Evolutionary conservation across 139 green algal genomes (phyloP).

Genomic region (Astrephomene gubernaculifera): DNA sequence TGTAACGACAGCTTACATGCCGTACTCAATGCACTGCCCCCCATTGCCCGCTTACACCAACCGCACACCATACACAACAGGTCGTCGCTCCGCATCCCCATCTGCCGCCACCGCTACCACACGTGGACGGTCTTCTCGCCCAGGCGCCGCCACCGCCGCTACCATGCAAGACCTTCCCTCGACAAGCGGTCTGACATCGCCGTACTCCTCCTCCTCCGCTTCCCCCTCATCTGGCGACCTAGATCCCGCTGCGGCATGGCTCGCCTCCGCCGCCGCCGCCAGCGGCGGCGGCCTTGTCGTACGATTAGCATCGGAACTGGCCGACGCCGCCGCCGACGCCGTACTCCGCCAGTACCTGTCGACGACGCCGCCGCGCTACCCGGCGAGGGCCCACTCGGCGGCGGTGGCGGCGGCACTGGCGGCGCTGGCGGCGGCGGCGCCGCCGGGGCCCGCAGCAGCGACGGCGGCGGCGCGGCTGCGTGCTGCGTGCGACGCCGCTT

Average conservation of each 20-base stretch:
- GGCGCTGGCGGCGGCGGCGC: conserved; percentile 17
- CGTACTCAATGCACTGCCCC: too few relatives aligned
- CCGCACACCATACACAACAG: too few relatives aligned
- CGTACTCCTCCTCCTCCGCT: too few relatives aligned
- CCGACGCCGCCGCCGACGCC: not conserved
- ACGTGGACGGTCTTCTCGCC: too few relatives aligned
- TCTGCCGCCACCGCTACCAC: too few relatives aligned
- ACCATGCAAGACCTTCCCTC: too few relatives aligned
- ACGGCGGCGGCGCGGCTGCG: conserved; percentile 21
- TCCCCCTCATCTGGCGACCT: too few relatives aligned
- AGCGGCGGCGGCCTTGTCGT: conserved; percentile 14
- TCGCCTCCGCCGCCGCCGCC: not conserved
- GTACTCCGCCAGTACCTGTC: not conserved
- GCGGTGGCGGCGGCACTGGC: conserved; percentile 12
- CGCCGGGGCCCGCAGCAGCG: conserved; percentile 13
- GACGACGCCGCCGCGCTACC: not conserved
- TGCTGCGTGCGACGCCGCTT: not conserved
- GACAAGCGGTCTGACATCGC: too few relatives aligned
- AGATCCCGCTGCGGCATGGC: not conserved
- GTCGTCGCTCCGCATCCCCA: too few relatives aligned
- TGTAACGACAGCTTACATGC: too few relatives aligned
- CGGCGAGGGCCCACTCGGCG: conserved; percentile 11
- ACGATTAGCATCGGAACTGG: not conserved
- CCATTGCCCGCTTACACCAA: too few relatives aligned
- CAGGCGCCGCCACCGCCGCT: too few relatives aligned